Evolutionary conservation across 768 basidiomycete species (phyloP), one percentile per base, ranked within the genome.

Genomic region (Epithele typhae): DNA sequence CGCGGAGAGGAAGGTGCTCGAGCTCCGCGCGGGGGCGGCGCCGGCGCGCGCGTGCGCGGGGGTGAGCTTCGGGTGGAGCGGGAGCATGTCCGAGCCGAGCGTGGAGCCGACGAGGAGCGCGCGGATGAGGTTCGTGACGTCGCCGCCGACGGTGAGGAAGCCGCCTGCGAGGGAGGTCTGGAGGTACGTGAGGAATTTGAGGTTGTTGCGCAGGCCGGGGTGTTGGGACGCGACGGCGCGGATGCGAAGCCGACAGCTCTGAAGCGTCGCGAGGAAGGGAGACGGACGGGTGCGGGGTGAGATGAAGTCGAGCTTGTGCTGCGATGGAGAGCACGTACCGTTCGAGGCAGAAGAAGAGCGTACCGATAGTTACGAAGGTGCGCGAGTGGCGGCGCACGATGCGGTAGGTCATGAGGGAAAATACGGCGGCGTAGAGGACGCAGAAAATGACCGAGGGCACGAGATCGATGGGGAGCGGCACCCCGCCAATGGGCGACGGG

Each of bases 401-500:
- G 8, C 74, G 70, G 43, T 64, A 67, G 23, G 66, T 19, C 32
- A 64, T 58, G 21, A 75, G 39, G 11, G 72, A 72, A 3, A 71
- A 25, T 10, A 73, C 55, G 3, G 64, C 32, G 9, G 51, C 67
- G 56, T 74, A 74, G 15, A 73, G 56, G 4, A 64, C 52, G 10
- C 66, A 64, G 53, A 74, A 74, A 6, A 74, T 9, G 17, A 75
- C 62, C 1, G 73, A 74, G 34, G 73, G 70, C 5, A 57, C 69
- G 49, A 73, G 68, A 51, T 77, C 75, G 6, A 49, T 49, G 14
- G 61, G 52, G 17, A 68, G 52, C n/a, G 64, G 51, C 14, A 66
- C 64, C 5, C 75, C 75, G 7, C 74, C 74, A 25, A 74, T 61
- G 10, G 70, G 72, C 1, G 70, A 64, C 15, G 74, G 74, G 46